Conservation (phyloP, 106 monocot species). For the Dendrobium huoshanense region DNA sequence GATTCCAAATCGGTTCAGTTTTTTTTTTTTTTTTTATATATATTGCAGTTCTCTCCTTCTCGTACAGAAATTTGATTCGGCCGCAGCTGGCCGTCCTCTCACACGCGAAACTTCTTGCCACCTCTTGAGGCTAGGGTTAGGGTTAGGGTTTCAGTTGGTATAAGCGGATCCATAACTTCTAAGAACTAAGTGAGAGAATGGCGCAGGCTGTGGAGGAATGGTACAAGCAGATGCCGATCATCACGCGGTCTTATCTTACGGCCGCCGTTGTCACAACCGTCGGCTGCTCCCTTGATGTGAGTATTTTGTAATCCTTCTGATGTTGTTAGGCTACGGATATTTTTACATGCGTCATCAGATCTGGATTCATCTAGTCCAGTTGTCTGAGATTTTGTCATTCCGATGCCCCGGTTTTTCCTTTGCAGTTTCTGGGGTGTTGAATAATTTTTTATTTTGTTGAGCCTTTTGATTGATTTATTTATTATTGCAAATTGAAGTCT, state of each 20-base stretch:
- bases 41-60: too few relatives aligned
- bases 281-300: constrained; percentile 25
- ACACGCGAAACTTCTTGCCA: neutral
- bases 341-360: neutral
- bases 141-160: neutral
- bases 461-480: neutral
- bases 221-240: constrained; percentile 36
- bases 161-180: neutral
- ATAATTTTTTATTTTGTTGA: neutral
- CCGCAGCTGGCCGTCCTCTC: neutral
- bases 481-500: neutral
- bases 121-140: neutral
- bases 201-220: constrained; percentile 30
- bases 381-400: neutral
- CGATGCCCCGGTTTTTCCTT: neutral
- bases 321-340: neutral
- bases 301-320: neutral
- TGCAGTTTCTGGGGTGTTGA: neutral
- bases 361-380: neutral
- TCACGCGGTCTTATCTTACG: constrained; percentile 28
- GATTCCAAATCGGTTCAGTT: too few relatives aligned
- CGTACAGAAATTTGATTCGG: neutral
- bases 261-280: constrained; percentile 26
- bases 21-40: too few relatives aligned
- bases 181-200: constrained; percentile 1